Evolutionary conservation across 306 rosid genomes (phyloP).

Genomic region (Luffa acutangula): DNA sequence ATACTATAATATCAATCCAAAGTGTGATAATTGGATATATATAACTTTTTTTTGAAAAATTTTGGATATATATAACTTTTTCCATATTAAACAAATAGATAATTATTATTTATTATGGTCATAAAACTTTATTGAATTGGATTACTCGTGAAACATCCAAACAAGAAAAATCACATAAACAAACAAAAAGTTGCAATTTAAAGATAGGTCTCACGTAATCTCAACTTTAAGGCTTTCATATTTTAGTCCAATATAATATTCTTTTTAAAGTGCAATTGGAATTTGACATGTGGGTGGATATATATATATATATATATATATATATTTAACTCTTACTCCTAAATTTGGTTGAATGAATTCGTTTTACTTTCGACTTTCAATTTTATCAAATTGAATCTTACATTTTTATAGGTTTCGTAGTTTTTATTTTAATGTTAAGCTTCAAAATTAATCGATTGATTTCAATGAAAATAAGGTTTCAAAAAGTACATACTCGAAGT

Average conservation of each 20-base stretch:
- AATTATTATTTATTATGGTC: not conserved
- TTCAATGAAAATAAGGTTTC: too few relatives aligned
- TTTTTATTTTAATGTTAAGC: not conserved
- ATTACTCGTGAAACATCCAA: not conserved
- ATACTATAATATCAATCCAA: not conserved
- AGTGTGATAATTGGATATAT: not conserved
- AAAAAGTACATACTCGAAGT: too few relatives aligned
- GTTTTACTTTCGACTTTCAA: too few relatives aligned
- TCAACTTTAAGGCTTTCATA: not conserved
- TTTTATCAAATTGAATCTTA: too few relatives aligned
- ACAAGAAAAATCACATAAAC: not conserved
- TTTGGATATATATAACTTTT: not conserved
- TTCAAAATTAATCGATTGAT: too few relatives aligned
- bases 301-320: too few relatives aligned
- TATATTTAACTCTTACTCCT: not conserved
- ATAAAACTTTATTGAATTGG: not conserved
- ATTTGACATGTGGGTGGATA: too few relatives aligned
- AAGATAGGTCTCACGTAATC: not conserved
- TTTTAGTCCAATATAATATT: not conserved
- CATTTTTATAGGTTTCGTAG: rapidly evolving
- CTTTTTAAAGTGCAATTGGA: not conserved
- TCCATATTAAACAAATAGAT: not conserved
- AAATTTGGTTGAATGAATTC: too few relatives aligned
- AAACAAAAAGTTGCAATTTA: not conserved
- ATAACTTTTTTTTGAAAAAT: too few relatives aligned